Percentiles rank a stretch among this genome's conserved stretches.
Conservation (phyloP, 768 basidiomycete species). For the Xerocomus spinulosus region DNA sequence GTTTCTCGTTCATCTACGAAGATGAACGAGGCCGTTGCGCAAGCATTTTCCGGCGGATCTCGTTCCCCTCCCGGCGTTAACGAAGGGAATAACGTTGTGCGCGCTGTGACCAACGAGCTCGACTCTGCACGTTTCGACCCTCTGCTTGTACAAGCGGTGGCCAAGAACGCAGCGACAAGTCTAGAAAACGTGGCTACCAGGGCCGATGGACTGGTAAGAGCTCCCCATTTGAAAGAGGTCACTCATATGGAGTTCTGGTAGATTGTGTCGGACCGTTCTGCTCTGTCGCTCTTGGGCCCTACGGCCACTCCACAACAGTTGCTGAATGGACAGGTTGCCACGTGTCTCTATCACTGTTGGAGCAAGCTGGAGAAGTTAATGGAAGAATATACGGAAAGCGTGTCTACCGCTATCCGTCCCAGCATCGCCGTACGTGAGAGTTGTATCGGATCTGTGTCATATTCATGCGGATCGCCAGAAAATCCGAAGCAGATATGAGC, state of each 20-base stretch:
- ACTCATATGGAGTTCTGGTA: conserved; percentile 26
- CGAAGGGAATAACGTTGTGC: conserved; percentile 74
- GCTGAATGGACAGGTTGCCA: conserved; percentile 73
- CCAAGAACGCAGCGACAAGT: conserved; percentile 63
- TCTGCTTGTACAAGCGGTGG: conserved; percentile 71
- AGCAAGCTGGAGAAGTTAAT: conserved; percentile 22
- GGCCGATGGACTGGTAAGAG: conserved; percentile 64
- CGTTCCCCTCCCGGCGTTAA: conserved; percentile 66
- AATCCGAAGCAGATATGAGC: conserved; percentile 41
- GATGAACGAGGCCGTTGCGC: conserved; percentile 75
- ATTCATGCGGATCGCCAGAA: conserved; percentile 13
- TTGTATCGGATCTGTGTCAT: background rate
- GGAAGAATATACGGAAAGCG: conserved; percentile 31
- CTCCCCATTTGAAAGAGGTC: background rate
- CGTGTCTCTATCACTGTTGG: conserved; percentile 45
- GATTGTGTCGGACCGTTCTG: conserved; percentile 69
- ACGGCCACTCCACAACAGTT: conserved; percentile 74
- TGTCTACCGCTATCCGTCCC: conserved; percentile 51
- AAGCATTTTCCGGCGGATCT: conserved; percentile 68
- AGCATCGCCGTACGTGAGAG: conserved; percentile 50
- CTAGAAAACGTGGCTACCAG: conserved; percentile 66
- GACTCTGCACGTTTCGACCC: conserved; percentile 57
- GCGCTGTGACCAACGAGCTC: conserved; percentile 83
- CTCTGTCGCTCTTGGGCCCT: conserved; percentile 70
- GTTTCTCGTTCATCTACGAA: conserved; percentile 78